Conservation (phyloP, 2,329 filamentous ascomycete genomes). For the Diplodia intermedia region DNA sequence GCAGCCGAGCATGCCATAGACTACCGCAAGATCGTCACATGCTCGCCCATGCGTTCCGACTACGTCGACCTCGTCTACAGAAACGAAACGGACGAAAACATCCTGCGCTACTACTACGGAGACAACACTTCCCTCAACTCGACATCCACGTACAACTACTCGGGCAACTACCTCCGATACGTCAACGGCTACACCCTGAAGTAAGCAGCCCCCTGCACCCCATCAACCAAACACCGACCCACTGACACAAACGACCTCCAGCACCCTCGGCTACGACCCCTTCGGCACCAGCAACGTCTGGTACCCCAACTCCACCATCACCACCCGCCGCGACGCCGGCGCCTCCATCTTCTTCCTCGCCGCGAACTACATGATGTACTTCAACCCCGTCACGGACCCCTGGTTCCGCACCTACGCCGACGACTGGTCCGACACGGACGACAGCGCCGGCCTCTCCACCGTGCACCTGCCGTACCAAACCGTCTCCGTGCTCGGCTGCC, state of each 20-base stretch:
- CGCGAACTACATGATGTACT: not conserved
- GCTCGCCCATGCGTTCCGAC: not conserved
- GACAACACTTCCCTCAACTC: not conserved
- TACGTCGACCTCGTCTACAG: not conserved
- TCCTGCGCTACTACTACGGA: conserved; percentile 2
- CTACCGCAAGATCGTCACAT: conserved; percentile 8
- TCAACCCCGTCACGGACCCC: not conserved
- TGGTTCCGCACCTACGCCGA: not conserved
- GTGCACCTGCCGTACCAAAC: not conserved
- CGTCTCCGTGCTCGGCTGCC: not conserved
- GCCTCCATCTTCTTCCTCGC: conserved; percentile 16
- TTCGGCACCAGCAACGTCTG: not conserved
- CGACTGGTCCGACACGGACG: not conserved
- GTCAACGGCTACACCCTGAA: conserved; percentile 3
- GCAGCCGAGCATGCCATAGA: not conserved
- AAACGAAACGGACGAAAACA: not conserved
- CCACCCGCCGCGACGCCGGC: not conserved
- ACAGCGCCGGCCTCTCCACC: not conserved
- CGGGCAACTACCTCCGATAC: not conserved
- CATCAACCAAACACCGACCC: not conserved
- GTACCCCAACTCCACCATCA: not conserved
- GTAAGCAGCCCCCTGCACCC: not conserved
- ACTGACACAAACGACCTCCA: not conserved
- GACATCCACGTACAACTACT: not conserved
- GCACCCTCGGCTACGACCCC: conserved; percentile 2